phyloP scores from a whole-genome alignment of 805 yeast species.

The Cyberlindnera euphorbiiphila region DNA sequence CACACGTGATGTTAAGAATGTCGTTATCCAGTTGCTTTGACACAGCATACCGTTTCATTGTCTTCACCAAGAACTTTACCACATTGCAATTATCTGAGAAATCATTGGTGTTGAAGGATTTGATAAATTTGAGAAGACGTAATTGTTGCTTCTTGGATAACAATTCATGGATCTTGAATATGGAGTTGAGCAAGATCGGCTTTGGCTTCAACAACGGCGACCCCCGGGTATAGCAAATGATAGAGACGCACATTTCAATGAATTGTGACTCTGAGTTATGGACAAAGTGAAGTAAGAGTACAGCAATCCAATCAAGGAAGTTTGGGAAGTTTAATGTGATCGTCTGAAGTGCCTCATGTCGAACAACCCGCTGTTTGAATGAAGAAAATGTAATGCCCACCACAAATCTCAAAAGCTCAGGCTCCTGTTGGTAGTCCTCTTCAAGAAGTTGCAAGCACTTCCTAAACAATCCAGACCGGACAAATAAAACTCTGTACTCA shows the following conservation, averaged over 20 bases:
- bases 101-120: conserved; percentile 17
- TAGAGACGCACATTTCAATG: conserved; percentile 34
- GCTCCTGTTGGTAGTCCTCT: conserved; percentile 39
- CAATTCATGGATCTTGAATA: conserved; percentile 37
- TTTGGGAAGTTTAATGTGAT: conserved; percentile 38
- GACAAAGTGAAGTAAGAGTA: conserved; percentile 30
- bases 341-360: conserved; percentile 40
- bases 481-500: conserved; percentile 36
- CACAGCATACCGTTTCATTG: conserved; percentile 6
- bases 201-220: conserved; percentile 39
- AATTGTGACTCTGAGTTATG: conserved; percentile 8
- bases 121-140: conserved; percentile 35
- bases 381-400: conserved; percentile 36
- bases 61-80: conserved; percentile 38
- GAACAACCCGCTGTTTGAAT: conserved; percentile 34
- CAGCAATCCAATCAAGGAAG: conserved; percentile 37
- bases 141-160: conserved; percentile 34
- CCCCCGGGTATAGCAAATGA: conserved; percentile 29
- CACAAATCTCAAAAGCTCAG: conserved; percentile 36
- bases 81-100: conserved; percentile 26
- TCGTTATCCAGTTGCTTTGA: conserved; percentile 28
- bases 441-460: conserved; percentile 40
- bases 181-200: conserved; percentile 41
- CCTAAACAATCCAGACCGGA: conserved; percentile 43
- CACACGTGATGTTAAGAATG: conserved; percentile 38